Base-by-base conservation (phyloP, 2,329 filamentous ascomycete genomes). In the Paracamarosporium sp. region DNA sequence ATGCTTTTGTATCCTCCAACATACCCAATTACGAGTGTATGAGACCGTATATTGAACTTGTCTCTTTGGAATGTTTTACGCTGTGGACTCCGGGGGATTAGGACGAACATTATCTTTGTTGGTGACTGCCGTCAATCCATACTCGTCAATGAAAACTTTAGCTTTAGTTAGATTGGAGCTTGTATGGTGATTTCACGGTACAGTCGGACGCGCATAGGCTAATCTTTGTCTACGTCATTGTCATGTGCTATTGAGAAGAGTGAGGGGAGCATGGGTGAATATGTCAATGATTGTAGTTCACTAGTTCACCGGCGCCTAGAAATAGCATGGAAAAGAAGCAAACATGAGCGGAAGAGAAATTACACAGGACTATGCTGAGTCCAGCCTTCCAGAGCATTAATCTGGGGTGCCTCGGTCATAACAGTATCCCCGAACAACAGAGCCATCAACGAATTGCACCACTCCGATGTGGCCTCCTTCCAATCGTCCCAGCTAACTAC, bases 11-110 rank as follows among this genome's bases (percentile, higher is more conserved):
- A 24, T 53, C 50, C 9, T 33, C 38, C 28, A 15, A 17, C 8
- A 36, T 17, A 20, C 31, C 28, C 17, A 40, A 53, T 12, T 24
- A 35, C 36, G 50, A 53, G 20, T 53, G 50, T 25, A 45, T 53
- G 38, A 53, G 50, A 22, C 50, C 50, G 13, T 53, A 44, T 20
- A 25, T 53, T 35, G 50, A 53, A 33, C 50, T 53, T 4, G 50
- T 44, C 2, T 15, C 50, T 5, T 15, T 53, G 1, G 50, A 53
- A 22, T 53, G 50, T 53, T 45, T 45, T 25, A 45, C 38, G 20
- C n/a, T 45, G 24, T 53, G 50, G 50, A 45, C 27, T 5, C 40
- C 50, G 17, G 27, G 6, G 27, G 27, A 31, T 2, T 47, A 46
- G 25, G 25, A 13, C 24, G 24, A 46, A n/a, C n/a, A 38, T 17